These are phyloP conservation scores for Coemansia sp. DNA, from an alignment of 192 early-diverging fungal species.

Conservation along the genomic window DNA sequence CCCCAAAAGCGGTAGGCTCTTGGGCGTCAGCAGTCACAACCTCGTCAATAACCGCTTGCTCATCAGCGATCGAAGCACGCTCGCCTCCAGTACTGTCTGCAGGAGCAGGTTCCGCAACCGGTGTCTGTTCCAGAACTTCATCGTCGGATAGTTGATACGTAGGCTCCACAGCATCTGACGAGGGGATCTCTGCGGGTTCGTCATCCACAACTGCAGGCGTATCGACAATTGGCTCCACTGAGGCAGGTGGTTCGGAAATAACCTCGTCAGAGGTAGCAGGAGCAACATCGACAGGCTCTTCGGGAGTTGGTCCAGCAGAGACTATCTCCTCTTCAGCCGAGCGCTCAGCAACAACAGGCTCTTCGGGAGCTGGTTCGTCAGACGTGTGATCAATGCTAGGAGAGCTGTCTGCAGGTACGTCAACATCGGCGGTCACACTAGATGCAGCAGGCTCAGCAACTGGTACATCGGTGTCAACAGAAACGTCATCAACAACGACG, in stretches of 20 bases:
- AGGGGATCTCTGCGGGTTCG: not conserved
- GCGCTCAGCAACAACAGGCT: slow-evolving; percentile 7
- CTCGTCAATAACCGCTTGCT: not conserved
- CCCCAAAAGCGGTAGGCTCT: slow-evolving; percentile 4
- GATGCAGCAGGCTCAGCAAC: not conserved
- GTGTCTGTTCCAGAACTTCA: not conserved
- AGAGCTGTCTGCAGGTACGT: too few relatives aligned
- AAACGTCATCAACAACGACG: not conserved
- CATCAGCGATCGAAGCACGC: not conserved
- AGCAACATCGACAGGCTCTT: slow-evolving; percentile 1
- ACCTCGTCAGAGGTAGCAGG: not conserved
- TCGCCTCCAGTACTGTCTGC: not conserved
- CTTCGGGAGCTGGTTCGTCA: not conserved
- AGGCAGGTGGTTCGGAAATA: not conserved
- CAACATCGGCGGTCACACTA: not conserved
- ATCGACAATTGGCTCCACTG: not conserved
- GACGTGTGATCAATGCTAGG: too few relatives aligned
- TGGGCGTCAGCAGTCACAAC: not conserved
- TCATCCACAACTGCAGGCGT: not conserved
- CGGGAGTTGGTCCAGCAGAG: not conserved
- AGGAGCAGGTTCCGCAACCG: not conserved
- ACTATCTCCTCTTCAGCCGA: not conserved
- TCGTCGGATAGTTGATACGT: not conserved
- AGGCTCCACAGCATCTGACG: not conserved
- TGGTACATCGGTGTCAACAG: not conserved